phyloP scores from a whole-genome alignment of 306 rosid genomes.

The Neltuma alba region DNA sequence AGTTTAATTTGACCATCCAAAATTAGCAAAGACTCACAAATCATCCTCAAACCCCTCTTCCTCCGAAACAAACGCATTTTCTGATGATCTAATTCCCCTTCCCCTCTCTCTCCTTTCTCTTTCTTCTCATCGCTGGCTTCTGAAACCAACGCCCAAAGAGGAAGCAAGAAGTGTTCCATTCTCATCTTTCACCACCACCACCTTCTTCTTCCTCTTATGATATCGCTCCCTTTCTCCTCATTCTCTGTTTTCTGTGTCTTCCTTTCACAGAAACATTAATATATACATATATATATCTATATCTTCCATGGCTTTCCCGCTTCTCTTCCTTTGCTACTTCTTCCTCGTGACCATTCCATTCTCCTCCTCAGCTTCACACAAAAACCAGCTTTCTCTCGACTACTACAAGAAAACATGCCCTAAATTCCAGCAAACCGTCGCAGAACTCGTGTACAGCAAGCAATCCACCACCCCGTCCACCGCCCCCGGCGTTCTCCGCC shows the following conservation, averaged over 20 bases:
- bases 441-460: constrained; percentile 38
- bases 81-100: too few relatives aligned
- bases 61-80: neutral
- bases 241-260: neutral
- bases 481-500: constrained; percentile 52
- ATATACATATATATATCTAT: neutral
- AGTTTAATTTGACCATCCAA: too few relatives aligned
- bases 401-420: constrained; percentile 61
- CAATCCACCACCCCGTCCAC: constrained; percentile 44
- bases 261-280: neutral
- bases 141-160: neutral
- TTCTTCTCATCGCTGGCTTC: neutral
- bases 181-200: neutral
- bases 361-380: neutral
- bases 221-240: neutral
- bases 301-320: constrained; percentile 37
- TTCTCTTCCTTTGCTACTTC: constrained; percentile 42
- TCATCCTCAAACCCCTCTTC: too few relatives aligned
- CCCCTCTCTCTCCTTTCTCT: neutral
- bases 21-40: too few relatives aligned
- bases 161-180: constrained; percentile 5
- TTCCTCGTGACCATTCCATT: constrained; percentile 32
- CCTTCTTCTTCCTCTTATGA: constrained; percentile 5
- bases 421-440: constrained; percentile 40
- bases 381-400: constrained; percentile 28